Evolutionary conservation across 768 basidiomycete genomes (phyloP), one percentile per base, ranked within the genome.

Genomic region (Xerocomus spinulosus): DNA sequence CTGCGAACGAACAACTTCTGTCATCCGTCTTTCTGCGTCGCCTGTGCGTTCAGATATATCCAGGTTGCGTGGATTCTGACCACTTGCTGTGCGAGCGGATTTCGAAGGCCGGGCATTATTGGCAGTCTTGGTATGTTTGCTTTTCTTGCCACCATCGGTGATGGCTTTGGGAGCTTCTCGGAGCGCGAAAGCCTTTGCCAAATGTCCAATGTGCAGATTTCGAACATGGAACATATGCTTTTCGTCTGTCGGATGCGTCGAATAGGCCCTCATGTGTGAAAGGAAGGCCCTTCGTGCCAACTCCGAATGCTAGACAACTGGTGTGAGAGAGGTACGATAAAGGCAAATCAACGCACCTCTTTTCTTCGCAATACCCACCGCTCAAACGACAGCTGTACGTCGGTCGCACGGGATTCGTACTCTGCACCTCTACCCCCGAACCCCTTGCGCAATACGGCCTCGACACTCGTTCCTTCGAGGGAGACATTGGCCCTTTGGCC

Each of bases 141-240:
- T 24, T 42, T 68, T 62, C 44, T 55, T 66, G 36, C 49, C 48
- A 3, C 58, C 46, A 7, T 56, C 54, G 9, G 58, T 64, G 45
- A 78, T 60, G 2, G 59, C 59, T 21, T 62, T 71, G 1, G 92
- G 92, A 9, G 92, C 86, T 24, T 94, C 92, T 25, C 92, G 86
- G 53, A 94, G 73, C 1, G 88, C 89, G 59, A 95, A 95, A 1
- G 92, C 81, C 67, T 95, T 94, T 14, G 93, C 92, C 38, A 92
- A 69, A 71, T 99, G 96, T 2, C 96, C 96, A 36, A 96, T 78
- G 62, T 99, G 96, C 9, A 98, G 76, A 62, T 95, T 82, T 14
- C 87, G 87, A 50, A 97, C 83, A 67, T 98, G 94, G 74, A 99
- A 99, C 44, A 98, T 90, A 54, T 92, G 84, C 61, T 98, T 99